Evolutionary conservation across 331 rosid genomes (phyloP), one percentile per base, ranked within the genome.

Genomic region (Malus hybrid): DNA sequence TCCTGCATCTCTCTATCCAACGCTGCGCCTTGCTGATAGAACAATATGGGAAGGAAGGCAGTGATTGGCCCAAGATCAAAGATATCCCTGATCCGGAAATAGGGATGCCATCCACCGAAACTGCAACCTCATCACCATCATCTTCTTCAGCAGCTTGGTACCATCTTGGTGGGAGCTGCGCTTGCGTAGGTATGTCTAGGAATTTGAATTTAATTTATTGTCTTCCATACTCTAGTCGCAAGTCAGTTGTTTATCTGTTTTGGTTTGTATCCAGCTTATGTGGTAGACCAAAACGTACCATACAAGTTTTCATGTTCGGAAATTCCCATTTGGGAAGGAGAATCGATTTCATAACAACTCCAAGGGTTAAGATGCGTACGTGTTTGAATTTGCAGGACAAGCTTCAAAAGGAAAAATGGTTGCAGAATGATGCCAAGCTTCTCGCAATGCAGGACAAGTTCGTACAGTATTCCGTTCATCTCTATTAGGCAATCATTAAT

Each of bases 1-100:
- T 72, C 44, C 72, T 15, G 15, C 82, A 63, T 63, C 71, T 78
- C n/a, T 53, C 39, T 15, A 78, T 78, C 28, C 57, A 26, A 34
- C 30, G 57, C 26, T 78, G 73, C 57, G 32, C 64, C 56, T 6
- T 28, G 2, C 42, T 61, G 14, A 36, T 22, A 63, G 42, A 70
- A 34, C 34, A 1, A 18, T 62, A 72, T 26, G 42, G 16, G 34
- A 18, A 39, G 62, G 64, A 34, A 4, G 71, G 10, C 11, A 55
- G 72, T 20, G 57, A 64, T 15, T 34, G 32, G 50, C 65, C 63
- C 0, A 71, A 44, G 66, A 53, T 78, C 9, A 52, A 10, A 33
- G 30, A 53, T 48, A 56, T 71, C 39, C 50, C 68, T 16, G 78
- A 78, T 58, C 11, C 66, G 68, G 77, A 78, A 60, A 57, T 66